Base-by-base conservation (phyloP, 495 filamentous ascomycete genomes). In the Podospora anserina region DNA sequence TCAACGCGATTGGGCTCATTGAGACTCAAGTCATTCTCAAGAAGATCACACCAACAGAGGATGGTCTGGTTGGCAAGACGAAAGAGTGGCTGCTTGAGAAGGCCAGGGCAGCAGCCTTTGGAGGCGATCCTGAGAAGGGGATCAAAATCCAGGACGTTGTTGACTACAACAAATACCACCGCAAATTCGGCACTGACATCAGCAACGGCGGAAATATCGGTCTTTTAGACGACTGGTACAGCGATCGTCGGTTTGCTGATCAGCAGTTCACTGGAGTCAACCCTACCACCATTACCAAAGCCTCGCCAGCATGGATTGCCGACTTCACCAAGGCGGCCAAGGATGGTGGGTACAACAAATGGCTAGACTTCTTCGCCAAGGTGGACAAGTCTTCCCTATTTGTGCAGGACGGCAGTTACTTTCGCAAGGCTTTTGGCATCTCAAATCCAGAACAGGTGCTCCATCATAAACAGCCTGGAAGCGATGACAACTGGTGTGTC, bases 221-320 rank as follows among this genome's bases (percentile, higher is more conserved):
- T 1, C 66, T 81, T 39, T 68, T 78, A 27, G 64, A 75, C 19
- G 82, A 85, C 72, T 85, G 83, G 83, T 85, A 72, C 69, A 77
- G 76, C 61, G 83, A 85, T 71, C 76, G 76, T n/a, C 73, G 77
- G 5, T 84, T 85, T 61, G 82, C 81, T n/a, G 81, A 85, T 64
- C 82, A 84, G 68, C 72, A 75, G 23, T 80, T 85, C 68, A 85
- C 82, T 27, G 83, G 83, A 6, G 78, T 78, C 28, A 84, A 85
- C 68, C 83, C 83, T 18, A 79, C 77, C 13, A 84, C 83, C 16
- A 82, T 85, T 64, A 71, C 66, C 6, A 62, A 55, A 18, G 82
- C 81, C 20, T 73, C 77, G 4, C 16, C 68, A 15, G 54, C 66
- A 0, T 78, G 75, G 77, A 75, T 82, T 60, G 53, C 55, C 13